Evolutionary conservation across 805 yeast species (phyloP), one percentile per base, ranked within the genome.

Genomic region (Lachancea dasiensis): DNA sequence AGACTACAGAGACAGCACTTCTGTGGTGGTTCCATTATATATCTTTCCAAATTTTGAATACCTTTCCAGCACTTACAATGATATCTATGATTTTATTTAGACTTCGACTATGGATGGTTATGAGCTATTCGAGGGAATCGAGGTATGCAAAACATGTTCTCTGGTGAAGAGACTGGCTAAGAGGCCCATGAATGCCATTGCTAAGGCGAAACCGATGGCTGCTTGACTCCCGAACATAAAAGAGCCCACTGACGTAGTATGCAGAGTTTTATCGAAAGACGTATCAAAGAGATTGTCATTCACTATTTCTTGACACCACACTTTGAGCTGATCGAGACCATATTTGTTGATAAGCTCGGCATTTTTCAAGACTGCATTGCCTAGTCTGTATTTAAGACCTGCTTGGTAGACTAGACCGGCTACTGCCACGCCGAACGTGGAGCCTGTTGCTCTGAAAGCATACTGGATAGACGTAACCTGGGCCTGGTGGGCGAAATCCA

Each of bases 401-500:
- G 66, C 65, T 51, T 77, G 82, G 63, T 81, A 82, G 19, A 81
- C 65, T 3, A 86, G 79, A 15, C 82, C 71, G 0, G 84, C 79
- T 9, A 79, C 49, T 1, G 89, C 67, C 13, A 84, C 86, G 29
- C 92, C 92, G 31, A 83, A 59, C 0, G 89, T 81, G 8, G 87
- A 80, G 0, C 92, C 92, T 1, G 86, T 79, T 6, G 87, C 79
- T 52, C 92, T 71, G 64, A 81, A 84, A 0, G 87, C 86, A 55
- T 86, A 86, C 57, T 84, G 92, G 38, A 86, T 81, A 0, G 94
- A 81, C 0, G 95, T 86, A 3, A 87, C 79, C 19, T 85, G 70
- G 2, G 95, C 95, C 59, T 86, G 95, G 51, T 69, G 73, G 36
- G 73, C 69, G 16, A 67, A 59, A 7, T 82, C 79, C 2, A 81